phyloP scores from a whole-genome alignment of 495 filamentous ascomycete genomes.

The Massariosphaeria phaeospora region DNA sequence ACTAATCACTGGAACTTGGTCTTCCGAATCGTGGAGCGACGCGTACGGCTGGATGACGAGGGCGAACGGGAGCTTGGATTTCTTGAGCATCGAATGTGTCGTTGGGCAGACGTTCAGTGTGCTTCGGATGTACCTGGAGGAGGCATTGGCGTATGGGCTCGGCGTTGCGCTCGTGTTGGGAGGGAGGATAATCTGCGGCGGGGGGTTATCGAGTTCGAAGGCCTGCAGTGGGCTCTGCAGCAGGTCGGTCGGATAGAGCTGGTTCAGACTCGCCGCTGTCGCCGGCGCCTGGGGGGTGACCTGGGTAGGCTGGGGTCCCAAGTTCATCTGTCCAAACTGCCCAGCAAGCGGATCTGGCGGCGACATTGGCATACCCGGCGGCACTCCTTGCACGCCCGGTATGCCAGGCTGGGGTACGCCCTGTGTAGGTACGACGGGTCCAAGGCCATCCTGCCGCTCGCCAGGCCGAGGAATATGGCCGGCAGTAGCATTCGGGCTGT shows the following conservation, averaged over 20 bases:
- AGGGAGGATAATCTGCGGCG: conserved; percentile 84
- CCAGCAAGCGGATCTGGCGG: conserved; percentile 21
- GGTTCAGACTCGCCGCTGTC: conserved; percentile 64
- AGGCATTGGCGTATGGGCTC: conserved; percentile 85
- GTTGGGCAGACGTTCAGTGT: conserved; percentile 91
- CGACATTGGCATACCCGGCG: conserved; percentile 13
- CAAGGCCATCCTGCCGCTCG: conserved; percentile 39
- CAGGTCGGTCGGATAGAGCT: conserved; percentile 86
- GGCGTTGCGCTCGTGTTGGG: too few species aligned
- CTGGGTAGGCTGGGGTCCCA: conserved; percentile 25
- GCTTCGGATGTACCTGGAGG: conserved; percentile 90
- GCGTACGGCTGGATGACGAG: conserved; percentile 94
- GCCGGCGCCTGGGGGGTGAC: conserved; percentile 38
- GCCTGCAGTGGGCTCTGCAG: conserved; percentile 90
- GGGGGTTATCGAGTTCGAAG: conserved; percentile 83
- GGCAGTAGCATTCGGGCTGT: conserved; percentile 66
- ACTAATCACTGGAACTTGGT: conserved; percentile 82
- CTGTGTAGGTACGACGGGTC: conserved; percentile 13
- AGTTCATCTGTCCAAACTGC: conserved; percentile 34
- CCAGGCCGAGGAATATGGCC: conserved; percentile 20
- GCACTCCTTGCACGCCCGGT: not conserved
- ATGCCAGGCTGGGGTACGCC: conserved; percentile 8
- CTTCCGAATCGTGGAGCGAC: conserved; percentile 86
- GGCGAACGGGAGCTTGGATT: conserved; percentile 90
- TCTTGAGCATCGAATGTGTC: conserved; percentile 86